Conservation (phyloP, 176 grass and related monocot genomes). For the Pontederia crassipes region DNA sequence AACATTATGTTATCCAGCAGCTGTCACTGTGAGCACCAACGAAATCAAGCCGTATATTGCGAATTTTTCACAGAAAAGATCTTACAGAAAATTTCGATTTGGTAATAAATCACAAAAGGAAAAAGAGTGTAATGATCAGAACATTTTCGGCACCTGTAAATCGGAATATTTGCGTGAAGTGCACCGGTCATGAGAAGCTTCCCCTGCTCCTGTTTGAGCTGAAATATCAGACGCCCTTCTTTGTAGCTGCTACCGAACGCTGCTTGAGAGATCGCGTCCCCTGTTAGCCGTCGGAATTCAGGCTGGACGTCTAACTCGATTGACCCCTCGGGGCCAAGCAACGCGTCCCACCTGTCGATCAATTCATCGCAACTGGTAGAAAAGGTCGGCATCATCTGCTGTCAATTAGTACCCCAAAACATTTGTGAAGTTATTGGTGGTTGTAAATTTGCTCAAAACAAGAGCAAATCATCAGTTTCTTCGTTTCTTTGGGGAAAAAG, state of each 20-base stretch:
- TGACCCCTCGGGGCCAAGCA: neutral
- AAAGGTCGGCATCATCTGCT: conserved; percentile 1
- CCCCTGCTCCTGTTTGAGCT: neutral
- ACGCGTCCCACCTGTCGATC: neutral
- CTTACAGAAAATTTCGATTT: no score
- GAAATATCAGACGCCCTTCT: neutral
- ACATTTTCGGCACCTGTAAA: neutral
- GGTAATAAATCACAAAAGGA: no score
- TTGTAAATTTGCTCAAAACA: no score
- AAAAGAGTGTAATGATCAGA: neutral
- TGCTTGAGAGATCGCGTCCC: neutral
- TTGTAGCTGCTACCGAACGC: conserved; percentile 10
- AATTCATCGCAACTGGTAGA: conserved; percentile 7
- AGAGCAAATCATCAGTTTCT: no score
- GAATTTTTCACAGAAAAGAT: no score
- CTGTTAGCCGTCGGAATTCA: neutral
- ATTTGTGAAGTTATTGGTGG: no score
- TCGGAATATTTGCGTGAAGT: neutral
- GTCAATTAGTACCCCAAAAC: no score
- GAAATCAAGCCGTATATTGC: no score
- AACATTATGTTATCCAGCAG: no score
- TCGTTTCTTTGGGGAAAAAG: neutral
- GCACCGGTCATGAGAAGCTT: neutral
- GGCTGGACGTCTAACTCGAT: conserved; percentile 6
- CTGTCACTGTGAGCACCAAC: no score